Conservation (phyloP, 768 basidiomycete species). For the Lentinula detonsa region DNA sequence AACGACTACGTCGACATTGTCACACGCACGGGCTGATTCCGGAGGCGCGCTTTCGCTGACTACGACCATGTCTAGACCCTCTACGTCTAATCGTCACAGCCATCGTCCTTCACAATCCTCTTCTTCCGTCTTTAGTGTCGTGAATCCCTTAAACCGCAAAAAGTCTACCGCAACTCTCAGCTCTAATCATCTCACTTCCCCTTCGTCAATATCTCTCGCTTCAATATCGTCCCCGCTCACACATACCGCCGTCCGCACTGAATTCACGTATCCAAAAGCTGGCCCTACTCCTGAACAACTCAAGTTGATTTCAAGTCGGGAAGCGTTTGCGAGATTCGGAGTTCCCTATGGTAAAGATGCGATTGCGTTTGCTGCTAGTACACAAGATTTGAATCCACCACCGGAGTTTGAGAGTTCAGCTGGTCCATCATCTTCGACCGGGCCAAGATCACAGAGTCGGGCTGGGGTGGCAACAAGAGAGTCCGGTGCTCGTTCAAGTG, state of each 20-base stretch:
- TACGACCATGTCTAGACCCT: constrained; percentile 20
- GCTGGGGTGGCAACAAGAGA: neutral
- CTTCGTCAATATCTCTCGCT: constrained; percentile 64
- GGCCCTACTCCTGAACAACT: constrained; percentile 63
- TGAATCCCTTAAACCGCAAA: constrained; percentile 35
- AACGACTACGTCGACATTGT: neutral
- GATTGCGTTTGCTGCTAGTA: constrained; percentile 51
- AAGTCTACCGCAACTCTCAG: constrained; percentile 35
- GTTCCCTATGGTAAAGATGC: constrained; percentile 75
- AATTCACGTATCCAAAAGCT: constrained; percentile 59
- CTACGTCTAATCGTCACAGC: constrained; percentile 17
- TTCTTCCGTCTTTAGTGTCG: constrained; percentile 40
- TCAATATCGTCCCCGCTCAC: constrained; percentile 74
- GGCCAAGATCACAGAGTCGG: neutral
- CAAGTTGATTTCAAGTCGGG: constrained; percentile 62
- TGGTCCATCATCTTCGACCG: neutral
- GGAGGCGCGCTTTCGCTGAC: constrained; percentile 14
- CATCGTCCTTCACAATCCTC: constrained; percentile 29
- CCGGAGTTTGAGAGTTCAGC: constrained; percentile 42
- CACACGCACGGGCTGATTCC: neutral
- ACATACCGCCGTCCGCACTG: constrained; percentile 66
- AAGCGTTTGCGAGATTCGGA: constrained; percentile 63
- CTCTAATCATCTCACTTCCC: constrained; percentile 45
- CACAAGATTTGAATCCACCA: constrained; percentile 34
- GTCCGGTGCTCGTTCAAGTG: neutral